phyloP scores from a whole-genome alignment of 352 stramenopile genomes.

The Pythium rishiriense region DNA sequence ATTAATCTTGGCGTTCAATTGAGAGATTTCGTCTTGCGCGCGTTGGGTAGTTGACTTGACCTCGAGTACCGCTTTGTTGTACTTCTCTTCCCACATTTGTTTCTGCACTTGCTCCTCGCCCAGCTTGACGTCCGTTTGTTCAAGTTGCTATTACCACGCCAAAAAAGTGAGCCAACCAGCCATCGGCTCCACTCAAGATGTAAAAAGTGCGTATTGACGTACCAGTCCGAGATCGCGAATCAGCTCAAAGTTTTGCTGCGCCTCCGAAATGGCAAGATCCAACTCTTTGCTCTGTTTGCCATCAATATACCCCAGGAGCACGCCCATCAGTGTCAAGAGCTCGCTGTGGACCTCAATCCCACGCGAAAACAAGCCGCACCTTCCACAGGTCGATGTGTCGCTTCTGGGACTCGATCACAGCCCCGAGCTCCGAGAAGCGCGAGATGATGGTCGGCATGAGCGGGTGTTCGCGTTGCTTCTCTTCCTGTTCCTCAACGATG shows the following conservation, averaged over 20 bases:
- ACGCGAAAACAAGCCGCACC: conserved; percentile 15
- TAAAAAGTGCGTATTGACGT: not conserved
- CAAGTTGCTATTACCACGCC: conserved; percentile 32
- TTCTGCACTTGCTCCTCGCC: conserved; percentile 58
- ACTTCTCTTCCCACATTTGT: conserved; percentile 81
- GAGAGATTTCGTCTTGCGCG: conserved; percentile 53
- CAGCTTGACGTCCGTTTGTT: conserved; percentile 62
- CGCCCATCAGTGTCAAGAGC: not conserved
- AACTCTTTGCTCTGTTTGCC: conserved; percentile 52
- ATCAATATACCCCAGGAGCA: not conserved
- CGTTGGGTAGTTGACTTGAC: conserved; percentile 51
- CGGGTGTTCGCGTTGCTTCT: conserved; percentile 65
- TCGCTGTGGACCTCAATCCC: not conserved
- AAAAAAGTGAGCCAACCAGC: not conserved
- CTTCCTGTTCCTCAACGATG: conserved; percentile 70
- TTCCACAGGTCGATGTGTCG: conserved; percentile 85
- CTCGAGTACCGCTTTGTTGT: conserved; percentile 52
- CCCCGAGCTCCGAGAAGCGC: conserved; percentile 70
- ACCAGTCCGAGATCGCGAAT: conserved; percentile 58
- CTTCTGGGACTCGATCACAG: conserved; percentile 86
- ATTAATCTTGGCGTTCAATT: conserved; percentile 46
- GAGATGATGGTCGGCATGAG: conserved; percentile 83
- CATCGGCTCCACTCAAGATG: not conserved
- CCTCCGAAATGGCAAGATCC: conserved; percentile 73
- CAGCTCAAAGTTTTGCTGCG: conserved; percentile 64